Conservation (phyloP, 2,329 filamentous ascomycete genomes). For the Cercospora sojina region DNA sequence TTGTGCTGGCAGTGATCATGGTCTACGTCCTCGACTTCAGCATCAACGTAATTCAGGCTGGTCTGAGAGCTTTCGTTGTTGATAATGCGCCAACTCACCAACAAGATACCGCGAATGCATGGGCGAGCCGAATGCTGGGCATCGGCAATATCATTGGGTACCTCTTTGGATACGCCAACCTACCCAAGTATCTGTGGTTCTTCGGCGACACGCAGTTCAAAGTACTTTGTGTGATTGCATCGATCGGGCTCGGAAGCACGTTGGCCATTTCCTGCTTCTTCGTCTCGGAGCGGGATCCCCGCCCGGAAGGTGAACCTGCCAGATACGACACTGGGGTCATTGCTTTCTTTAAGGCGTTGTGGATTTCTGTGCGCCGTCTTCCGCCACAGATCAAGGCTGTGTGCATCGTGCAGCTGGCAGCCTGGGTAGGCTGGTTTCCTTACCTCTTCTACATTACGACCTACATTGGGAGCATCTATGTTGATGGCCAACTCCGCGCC, state of each 20-base stretch:
- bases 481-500: conserved; percentile 72
- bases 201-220: conserved; percentile 90
- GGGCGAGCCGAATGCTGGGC: conserved; percentile 84
- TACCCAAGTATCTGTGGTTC: conserved; percentile 72
- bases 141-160: conserved; percentile 90
- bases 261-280: conserved; percentile 66
- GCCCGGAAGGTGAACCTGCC: conserved; percentile 63
- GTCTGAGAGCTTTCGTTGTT: conserved; percentile 86
- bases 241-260: conserved; percentile 67
- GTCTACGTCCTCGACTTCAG: conserved; percentile 91
- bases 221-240: conserved; percentile 82
- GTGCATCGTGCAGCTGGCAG: conserved; percentile 92
- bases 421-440: conserved; percentile 97
- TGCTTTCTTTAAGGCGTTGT: conserved; percentile 76
- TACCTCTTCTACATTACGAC: conserved; percentile 95
- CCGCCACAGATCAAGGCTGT: conserved; percentile 87
- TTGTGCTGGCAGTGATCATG: conserved; percentile 77
- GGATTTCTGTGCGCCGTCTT: conserved; percentile 71
- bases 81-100: conserved; percentile 91
- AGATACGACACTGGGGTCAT: conserved; percentile 65
- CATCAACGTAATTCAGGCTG: conserved; percentile 94
- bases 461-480: conserved; percentile 90
- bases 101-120: conserved; percentile 89
- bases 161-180: conserved; percentile 77
- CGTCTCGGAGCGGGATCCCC: conserved; percentile 78